Evolutionary conservation across 345 rosid genomes (phyloP), one percentile per base, ranked within the genome.

Genomic region (Melastoma malabathricum): DNA sequence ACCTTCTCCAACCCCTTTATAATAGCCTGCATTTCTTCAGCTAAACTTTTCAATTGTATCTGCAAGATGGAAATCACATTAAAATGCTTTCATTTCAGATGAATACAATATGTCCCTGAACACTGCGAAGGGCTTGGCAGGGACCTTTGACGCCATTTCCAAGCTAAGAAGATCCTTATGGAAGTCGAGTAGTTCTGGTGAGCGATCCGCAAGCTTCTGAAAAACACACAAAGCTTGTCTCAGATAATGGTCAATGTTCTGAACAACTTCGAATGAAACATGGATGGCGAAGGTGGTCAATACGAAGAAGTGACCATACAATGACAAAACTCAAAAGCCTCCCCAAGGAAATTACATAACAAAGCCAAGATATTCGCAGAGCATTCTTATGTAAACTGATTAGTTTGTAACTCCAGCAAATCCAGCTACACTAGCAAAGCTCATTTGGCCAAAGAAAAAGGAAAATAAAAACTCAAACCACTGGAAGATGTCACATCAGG

Each of bases 21-120:
- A 57, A 93, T 81, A 54, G 97, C 97, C 73, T 88, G 95, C 99
- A 93, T 93, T 83, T 93, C 99, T 63, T 88, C 99, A 10, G 97
- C 97, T 65, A 93, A 69, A 25, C 84, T 79, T 68, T 88, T 93
- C 78, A 93, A 56, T 83, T 88, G 99, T 81, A 85, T 84, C 97
- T 93, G 77, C 75, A 67, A 59, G 39, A 58, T 23, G 43, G 63
- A 23, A 27, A 63, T 22, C 39, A 58, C 16, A 53, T 29, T 43
- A 22, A n/a, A n/a, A 22, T 31, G 49, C 47, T 56, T 44, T 59
- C 59, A 47, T 49, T 34, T 15, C 4, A 43, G 55, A 34, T 54
- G 53, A 46, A 52, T 48, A 43, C 44, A 38, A 51, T 20, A 18
- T 38, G 29, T 52, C 7, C 43, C 50, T 34, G 44, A 59, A 51